Percentiles rank a stretch among this genome's conserved stretches.
phyloP scores from a whole-genome alignment of 805 yeast genomes.

The Lipomyces orientalis region DNA sequence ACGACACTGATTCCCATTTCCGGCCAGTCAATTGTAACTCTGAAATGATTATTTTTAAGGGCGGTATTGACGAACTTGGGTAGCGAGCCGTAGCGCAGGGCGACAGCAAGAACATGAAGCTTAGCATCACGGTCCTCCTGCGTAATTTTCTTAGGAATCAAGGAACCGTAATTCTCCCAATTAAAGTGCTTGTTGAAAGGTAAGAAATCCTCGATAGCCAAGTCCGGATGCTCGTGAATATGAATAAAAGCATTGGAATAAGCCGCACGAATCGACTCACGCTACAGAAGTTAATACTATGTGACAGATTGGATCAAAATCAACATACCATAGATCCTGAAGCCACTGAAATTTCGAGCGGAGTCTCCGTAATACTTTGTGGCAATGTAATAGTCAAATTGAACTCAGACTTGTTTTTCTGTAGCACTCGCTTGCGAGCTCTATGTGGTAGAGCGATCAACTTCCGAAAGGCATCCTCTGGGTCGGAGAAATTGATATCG shows the following conservation, averaged over 20 bases:
- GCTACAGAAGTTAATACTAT: background rate
- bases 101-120: constrained; percentile 25
- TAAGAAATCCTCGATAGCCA: constrained; percentile 18
- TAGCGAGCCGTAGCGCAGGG: constrained; percentile 27
- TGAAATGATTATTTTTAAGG: background rate
- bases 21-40: constrained; percentile 25
- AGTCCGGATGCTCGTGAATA: constrained; percentile 1
- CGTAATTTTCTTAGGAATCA: background rate
- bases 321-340: background rate
- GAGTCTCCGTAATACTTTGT: background rate
- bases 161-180: constrained; percentile 5
- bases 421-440: background rate
- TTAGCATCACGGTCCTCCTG: constrained; percentile 16
- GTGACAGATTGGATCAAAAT: background rate
- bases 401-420: background rate
- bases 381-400: background rate
- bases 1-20: constrained; percentile 13
- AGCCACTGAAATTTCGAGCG: background rate
- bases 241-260: background rate
- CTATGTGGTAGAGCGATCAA: constrained; percentile 2
- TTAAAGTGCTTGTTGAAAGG: constrained; percentile 13
- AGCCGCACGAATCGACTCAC: background rate
- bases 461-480: constrained; percentile 8
- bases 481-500: background rate
- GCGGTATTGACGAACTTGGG: constrained; percentile 14